Base-by-base conservation (phyloP, 176 grass and related monocot species). In the Avena insularis region DNA sequence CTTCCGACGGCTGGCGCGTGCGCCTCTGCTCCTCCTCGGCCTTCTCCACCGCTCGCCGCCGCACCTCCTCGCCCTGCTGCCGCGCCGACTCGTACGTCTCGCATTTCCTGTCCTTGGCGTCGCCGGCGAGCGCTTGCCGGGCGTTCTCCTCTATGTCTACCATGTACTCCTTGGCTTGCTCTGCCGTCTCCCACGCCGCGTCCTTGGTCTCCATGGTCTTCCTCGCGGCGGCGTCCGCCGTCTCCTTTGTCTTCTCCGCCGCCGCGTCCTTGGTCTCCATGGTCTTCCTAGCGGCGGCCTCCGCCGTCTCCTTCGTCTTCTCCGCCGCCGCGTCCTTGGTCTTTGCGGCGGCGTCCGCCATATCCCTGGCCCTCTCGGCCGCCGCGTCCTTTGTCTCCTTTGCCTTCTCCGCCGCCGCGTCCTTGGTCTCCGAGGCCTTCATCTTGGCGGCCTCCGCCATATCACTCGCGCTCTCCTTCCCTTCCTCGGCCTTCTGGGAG, bases 21-120 rank as follows among this genome's bases (percentile, higher is more conserved):
- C 83, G 19, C 71, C 48, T 38, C 54, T 53, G 68, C 20, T 23
- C 50, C 50, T 91, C 92, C 58, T n/a, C 38, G 0, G 79, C 80
- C 80, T 84, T 94, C 80, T 91, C 86, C 15, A 15, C 89, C 0
- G 89, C 89, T 38, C 89, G 76, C 20, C 85, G 83, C 50, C 78
- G 81, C 60, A 87, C 87, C 35, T 84, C 84, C 78, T 89, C 16
- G 20, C 71, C 81, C 29, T 91, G 86, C 86, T 91, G 90, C 89
- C 89, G 65, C 38, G 80, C 89, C 31, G 92, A 91, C 75, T 94
- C 89, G 19, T 87, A 2, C 10, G 83, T 89, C 73, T 89, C 79
- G 77, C 86, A 89, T 67, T 86, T 86, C 57, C 69, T 72, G 14
- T 7, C 83, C 86, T 72, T 75, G 45, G 92, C 68, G 4, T 74